Percentiles rank a stretch among this genome's conserved stretches.
phyloP scores from a whole-genome alignment of 192 early-diverging fungal species.

The Coemansia sp. region DNA sequence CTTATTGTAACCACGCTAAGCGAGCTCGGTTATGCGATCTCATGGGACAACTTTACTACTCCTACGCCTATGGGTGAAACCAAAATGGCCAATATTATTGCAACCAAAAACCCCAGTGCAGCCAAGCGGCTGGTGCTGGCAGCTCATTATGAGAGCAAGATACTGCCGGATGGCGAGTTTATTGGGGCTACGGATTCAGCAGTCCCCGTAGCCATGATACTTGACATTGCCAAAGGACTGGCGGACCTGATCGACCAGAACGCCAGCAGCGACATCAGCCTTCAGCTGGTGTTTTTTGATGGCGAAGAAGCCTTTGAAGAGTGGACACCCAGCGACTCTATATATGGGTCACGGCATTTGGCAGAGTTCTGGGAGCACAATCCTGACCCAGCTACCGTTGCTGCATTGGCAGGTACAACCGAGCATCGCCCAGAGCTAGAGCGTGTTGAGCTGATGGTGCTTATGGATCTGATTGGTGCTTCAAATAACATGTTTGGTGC shows the following conservation, averaged over 20 bases:
- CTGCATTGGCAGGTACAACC: constrained; percentile 16
- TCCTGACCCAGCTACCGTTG: constrained; percentile 41
- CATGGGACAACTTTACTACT: constrained; percentile 73
- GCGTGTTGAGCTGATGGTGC: constrained; percentile 79
- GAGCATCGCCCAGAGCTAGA: constrained; percentile 55
- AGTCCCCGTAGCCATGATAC: constrained; percentile 83
- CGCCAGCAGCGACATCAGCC: constrained; percentile 51
- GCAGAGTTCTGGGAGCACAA: constrained; percentile 73
- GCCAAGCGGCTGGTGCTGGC: constrained; percentile 74
- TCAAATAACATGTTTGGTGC: constrained; percentile 51
- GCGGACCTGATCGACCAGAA: constrained; percentile 58
- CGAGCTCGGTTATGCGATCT: constrained; percentile 74
- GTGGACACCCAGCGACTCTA: constrained; percentile 78
- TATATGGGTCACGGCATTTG: constrained; percentile 87
- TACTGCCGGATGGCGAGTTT: constrained; percentile 64
- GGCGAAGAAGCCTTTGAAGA: constrained; percentile 87
- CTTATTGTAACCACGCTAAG: constrained; percentile 67
- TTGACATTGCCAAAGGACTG: constrained; percentile 76
- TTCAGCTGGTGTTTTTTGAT: constrained; percentile 97
- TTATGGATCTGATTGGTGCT: constrained; percentile 85
- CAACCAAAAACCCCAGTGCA: constrained; percentile 78
- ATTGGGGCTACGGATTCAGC: constrained; percentile 91
- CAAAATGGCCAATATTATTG: constrained; percentile 83
- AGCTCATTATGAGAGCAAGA: constrained; percentile 93
- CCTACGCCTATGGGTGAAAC: constrained; percentile 75